Base-by-base conservation (phyloP, 805 yeast genomes). In the Saturnispora diversa region DNA sequence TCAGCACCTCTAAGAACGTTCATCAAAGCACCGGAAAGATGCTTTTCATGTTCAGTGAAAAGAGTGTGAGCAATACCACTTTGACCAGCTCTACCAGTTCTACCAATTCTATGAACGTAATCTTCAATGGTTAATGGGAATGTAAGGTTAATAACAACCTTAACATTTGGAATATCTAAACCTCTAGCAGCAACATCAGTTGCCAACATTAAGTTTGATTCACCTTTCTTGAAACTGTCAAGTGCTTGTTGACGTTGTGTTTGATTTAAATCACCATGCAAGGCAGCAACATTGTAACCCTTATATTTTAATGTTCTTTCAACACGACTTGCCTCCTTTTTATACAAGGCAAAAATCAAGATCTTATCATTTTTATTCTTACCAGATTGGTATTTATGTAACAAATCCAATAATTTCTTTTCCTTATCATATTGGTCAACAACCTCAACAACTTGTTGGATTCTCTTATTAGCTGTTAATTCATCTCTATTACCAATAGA, bases 131-230 rank as follows among this genome's bases (percentile, higher is more conserved):
- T 72, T 46, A 97, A 71, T 11, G 98, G 97, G 47, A 92, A 69
- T 61, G 92, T 97, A 55, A 90, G 92, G 60, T 92, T 97, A 13
- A 90, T 84, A 35, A 92, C 97, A 59, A 86, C 84, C 63, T 88
- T 90, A 46, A 92, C 98, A 52, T 94, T 86, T 39, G 98, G 98
- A 54, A 92, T 92, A 63, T 92, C 99, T 50, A 92, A 72, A 48
- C 97, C 97, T 70, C 97, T 77, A 30, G 97, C 97, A 39, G 97
- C 97, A 44, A 88, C 99, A 66, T 92, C 99, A 2, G 99, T 92
- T 23, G 99, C 99, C 51, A 92, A 72, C 62, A 92, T 65, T 33
- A 92, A 65, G 51, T 73, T 79, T 40, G 81, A 72, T 37, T 70
- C 70, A 23, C 97, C 97, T 26, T 70, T 62, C 63, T 92, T 92